A percentile compares a stretch with the other conserved stretches of the same genome.
These are phyloP conservation scores for Apophysomyces variabilis DNA, from an alignment of 371 early-diverging fungal genomes.

Conservation along the genomic window DNA sequence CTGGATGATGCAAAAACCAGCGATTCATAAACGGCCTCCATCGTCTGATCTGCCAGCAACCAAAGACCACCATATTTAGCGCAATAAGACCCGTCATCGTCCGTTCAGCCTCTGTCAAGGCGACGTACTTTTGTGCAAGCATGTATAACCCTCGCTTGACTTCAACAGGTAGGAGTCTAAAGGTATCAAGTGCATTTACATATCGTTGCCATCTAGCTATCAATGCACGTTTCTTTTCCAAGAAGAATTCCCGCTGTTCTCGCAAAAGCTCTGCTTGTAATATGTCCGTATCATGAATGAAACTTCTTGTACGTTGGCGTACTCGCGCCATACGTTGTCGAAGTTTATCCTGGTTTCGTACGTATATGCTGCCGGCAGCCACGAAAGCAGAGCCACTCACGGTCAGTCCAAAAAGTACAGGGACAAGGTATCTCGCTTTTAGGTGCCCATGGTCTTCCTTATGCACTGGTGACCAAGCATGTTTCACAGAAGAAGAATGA, in stretches of 20 bases:
- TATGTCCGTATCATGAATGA: neutral
- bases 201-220: slow-evolving; percentile 19
- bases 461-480: neutral
- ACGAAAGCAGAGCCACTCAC: slow-evolving; percentile 22
- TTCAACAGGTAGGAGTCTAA: slow-evolving; percentile 41
- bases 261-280: slow-evolving; percentile 10
- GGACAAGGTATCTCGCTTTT: slow-evolving; percentile 21
- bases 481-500: neutral
- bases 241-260: slow-evolving; percentile 14
- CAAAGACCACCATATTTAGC: slow-evolving; percentile 72
- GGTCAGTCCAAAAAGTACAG: slow-evolving; percentile 24
- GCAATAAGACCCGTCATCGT: slow-evolving; percentile 67
- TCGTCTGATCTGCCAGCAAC: slow-evolving; percentile 69
- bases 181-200: slow-evolving; percentile 9
- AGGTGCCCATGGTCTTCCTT: neutral
- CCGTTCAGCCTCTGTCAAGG: slow-evolving; percentile 52
- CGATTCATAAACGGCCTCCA: slow-evolving; percentile 67
- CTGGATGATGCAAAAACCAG: slow-evolving; percentile 75
- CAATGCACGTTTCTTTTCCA: slow-evolving; percentile 24
- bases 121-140: slow-evolving; percentile 43
- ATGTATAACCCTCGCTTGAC: slow-evolving; percentile 50
- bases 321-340: slow-evolving; percentile 24
- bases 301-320: slow-evolving; percentile 15
- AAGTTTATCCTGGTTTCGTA: slow-evolving; percentile 30
- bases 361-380: slow-evolving; percentile 25